Conservation (phyloP, 2,329 filamentous ascomycete species). For the Torrubiella hemipterigena region DNA sequence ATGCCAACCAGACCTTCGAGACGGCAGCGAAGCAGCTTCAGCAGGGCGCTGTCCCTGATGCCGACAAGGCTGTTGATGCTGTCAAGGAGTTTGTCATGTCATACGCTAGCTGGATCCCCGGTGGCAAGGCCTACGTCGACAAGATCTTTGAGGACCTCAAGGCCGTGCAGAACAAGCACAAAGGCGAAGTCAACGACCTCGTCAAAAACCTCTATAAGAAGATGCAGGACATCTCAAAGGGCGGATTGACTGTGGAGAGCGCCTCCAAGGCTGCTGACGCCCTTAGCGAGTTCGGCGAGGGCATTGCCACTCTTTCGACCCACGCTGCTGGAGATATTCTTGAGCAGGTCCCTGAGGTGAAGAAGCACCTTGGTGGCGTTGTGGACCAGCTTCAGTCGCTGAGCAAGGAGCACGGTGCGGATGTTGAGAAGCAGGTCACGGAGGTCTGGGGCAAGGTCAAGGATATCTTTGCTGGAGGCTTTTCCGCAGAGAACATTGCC, state of each 20-base stretch:
- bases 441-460: conserved; percentile 57
- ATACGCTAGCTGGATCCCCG: conserved; percentile 62
- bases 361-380: conserved; percentile 58
- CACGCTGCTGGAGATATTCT: conserved; percentile 54
- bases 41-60: conserved; percentile 48
- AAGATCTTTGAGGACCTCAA: conserved; percentile 60
- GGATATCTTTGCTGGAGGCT: conserved; percentile 49
- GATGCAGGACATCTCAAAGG: conserved; percentile 47
- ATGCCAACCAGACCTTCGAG: conserved; percentile 49
- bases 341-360: conserved; percentile 61
- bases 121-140: conserved; percentile 57
- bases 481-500: conserved; percentile 38
- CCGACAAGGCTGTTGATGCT: conserved; percentile 54
- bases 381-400: conserved; percentile 58
- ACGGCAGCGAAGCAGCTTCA: conserved; percentile 48
- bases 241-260: conserved; percentile 49
- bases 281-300: conserved; percentile 47
- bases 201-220: conserved; percentile 56
- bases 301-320: conserved; percentile 47
- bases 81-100: conserved; percentile 54
- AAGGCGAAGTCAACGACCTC: conserved; percentile 57
- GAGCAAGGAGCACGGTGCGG: conserved; percentile 58
- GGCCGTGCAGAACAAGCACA: conserved; percentile 52
- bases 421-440: conserved; percentile 66
- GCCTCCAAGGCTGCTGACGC: conserved; percentile 49